A percentile compares a stretch with the other conserved stretches of the same genome.
phyloP scores from a whole-genome alignment of 2,329 filamentous ascomycete species.

The Phyllosticta citribraziliensis region DNA sequence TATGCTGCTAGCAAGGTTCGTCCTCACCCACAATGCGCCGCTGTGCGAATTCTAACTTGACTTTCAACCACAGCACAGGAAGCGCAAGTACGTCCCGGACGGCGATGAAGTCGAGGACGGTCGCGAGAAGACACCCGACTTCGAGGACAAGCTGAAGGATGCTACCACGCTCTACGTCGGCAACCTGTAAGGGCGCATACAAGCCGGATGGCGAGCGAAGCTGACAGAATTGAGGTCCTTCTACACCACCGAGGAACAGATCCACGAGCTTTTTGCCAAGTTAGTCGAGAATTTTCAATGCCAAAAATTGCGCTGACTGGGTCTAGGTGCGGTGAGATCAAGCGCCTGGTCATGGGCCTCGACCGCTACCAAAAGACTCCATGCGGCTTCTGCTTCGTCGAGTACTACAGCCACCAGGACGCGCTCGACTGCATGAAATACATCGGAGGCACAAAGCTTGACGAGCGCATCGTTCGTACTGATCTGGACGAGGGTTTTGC shows the following conservation, averaged over 20 bases:
- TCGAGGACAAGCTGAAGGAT: conserved; percentile 70
- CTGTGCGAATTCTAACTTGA: conserved; percentile 4
- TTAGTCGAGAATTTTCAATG: conserved; percentile 27
- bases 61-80: conserved; percentile 53
- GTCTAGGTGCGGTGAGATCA: conserved; percentile 77
- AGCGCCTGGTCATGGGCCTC: conserved; percentile 93
- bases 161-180: conserved; percentile 96
- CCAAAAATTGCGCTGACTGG: conserved; percentile 6
- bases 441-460: conserved; percentile 92
- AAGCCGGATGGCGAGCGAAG: not conserved
- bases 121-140: conserved; percentile 42
- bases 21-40: not conserved
- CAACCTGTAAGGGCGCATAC: conserved; percentile 59
- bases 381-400: conserved; percentile 98
- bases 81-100: conserved; percentile 51
- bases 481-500: conserved; percentile 93
- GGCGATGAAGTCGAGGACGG: conserved; percentile 51
- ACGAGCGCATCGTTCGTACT: conserved; percentile 91
- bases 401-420: conserved; percentile 97
- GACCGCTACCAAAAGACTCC: conserved; percentile 96
- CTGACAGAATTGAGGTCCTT: conserved; percentile 60
- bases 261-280: conserved; percentile 92
- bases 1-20: conserved; percentile 77
- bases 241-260: conserved; percentile 98
- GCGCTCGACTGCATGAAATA: conserved; percentile 98